Evolutionary conservation across 1,139 yeast species (phyloP), one percentile per base, ranked within the genome.

Genomic region (Geotrichum candidum): DNA sequence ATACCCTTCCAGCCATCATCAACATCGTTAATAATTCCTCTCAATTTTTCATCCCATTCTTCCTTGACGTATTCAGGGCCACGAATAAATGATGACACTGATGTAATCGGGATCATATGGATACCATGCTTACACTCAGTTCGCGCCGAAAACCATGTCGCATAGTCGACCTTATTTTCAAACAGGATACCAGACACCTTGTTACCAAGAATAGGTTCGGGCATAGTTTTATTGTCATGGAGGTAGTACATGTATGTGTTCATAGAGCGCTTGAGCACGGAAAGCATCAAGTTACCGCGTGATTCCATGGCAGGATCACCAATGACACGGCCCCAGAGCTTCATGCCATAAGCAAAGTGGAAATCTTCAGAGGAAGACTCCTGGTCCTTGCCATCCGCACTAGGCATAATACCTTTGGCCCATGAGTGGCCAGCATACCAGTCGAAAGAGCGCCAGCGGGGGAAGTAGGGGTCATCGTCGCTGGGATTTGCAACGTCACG

Each of bases 1-100:
- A 91, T 83, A 45, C 97, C 96, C 64, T 82, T 84, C 97, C 97
- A 92, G 2, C 96, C 97, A 68, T 84, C 86, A 55, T 80, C 80
- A 15, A 89, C 82, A 7, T 76, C 71, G 51, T 75, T 78, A 6
- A 85, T 82, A 63, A 88, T 79, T 1, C 70, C 60, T 13, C 77
- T 72, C 23, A 87, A 70, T 64, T 77, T 78, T 57, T 77, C 76
- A 13, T 80, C 78, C 96, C 96, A 92, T 76, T 92, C 97, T 74
- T 90, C 84, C 65, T 77, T 69, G 25, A 86, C 94, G 73, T 83
- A 92, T 2, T 78, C 74, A 4, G 89, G 82, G 10, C 80, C 78
- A 72, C 97, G 81, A 45, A 90, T 80, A 66, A 81, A 86, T 0
- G 94, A 84, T n/a, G 96, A 85, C 13, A 87, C 83, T 0, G 96